Evolutionary conservation across 441 rosid species (phyloP).

Genomic region (Melianthus villosus): DNA sequence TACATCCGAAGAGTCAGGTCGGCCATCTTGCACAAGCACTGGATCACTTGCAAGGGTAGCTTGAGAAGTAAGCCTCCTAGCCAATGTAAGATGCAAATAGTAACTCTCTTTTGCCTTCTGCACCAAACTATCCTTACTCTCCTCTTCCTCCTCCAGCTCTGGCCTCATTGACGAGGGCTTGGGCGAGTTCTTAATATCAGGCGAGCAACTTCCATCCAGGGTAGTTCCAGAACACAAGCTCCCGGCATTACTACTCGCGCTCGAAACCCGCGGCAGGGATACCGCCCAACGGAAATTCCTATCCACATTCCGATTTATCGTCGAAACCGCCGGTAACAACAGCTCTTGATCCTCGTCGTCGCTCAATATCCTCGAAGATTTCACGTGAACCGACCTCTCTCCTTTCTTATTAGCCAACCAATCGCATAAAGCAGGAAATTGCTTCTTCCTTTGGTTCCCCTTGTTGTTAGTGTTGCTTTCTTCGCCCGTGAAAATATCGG

Average conservation of each 20-base stretch:
- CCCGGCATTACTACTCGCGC: slow-evolving; percentile 73
- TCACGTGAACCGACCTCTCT: slow-evolving; percentile 27
- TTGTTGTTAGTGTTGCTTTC: slow-evolving; percentile 15
- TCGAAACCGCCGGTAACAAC: slow-evolving; percentile 17
- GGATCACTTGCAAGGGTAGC: slow-evolving; percentile 26
- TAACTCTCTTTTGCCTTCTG: slow-evolving; percentile 33
- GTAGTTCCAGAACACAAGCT: slow-evolving; percentile 73
- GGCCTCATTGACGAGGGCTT: slow-evolving; percentile 19
- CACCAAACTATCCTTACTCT: slow-evolving; percentile 22
- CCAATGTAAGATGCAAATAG: slow-evolving; percentile 29
- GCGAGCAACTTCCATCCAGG: slow-evolving; percentile 37
- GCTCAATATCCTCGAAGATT: slow-evolving; percentile 15
- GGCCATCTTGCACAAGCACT: slow-evolving; percentile 16
- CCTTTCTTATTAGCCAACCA: slow-evolving; percentile 50
- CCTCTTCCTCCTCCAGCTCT: slow-evolving; percentile 13
- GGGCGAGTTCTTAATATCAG: slow-evolving; percentile 39
- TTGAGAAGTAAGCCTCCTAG: slow-evolving; percentile 21
- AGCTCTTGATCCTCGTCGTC: slow-evolving; percentile 33
- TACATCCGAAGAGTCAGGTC: not conserved
- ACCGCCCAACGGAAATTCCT: slow-evolving; percentile 46
- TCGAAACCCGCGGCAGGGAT: slow-evolving; percentile 63
- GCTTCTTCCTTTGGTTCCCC: slow-evolving; percentile 28
- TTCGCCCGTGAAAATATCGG: slow-evolving; percentile 39
- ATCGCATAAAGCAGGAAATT: slow-evolving; percentile 41
- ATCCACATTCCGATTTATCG: slow-evolving; percentile 23